Base-by-base conservation (phyloP, 495 filamentous ascomycete genomes). In the Aspergillus bertholletiae region DNA sequence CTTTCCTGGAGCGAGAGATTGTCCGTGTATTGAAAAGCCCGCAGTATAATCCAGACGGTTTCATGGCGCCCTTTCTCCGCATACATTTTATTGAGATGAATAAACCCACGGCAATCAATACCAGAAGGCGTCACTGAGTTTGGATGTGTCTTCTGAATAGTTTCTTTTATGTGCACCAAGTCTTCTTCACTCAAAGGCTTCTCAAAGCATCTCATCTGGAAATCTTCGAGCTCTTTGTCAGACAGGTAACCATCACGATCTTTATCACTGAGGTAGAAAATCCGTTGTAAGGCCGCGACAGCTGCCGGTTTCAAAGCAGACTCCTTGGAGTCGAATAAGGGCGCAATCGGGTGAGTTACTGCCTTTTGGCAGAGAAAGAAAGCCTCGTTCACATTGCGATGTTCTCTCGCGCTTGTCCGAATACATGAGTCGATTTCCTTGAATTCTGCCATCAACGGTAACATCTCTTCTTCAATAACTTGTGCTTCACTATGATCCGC, bases 401-500 rank as follows among this genome's bases (percentile, higher is more conserved):
- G 89, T 65, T 98, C 92, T 58, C 91, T 85, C 21, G 95, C 94
- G 68, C 93, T 97, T 1, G 92, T 90, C 46, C 94, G 83, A 66
- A 98, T 96, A 69, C 94, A 97, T 1, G 92, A 95, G 63, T 98
- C 94, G 45, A 98, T 96, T 71, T 98, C 94, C 67, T 96, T 94
- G 77, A 97, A 98, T 70, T 98, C 94, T 40, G 88, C 84, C 94
- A 98, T 97, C 59, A 97, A 85, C 3, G 94, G 95, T 47, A 98
- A 76, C 95, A 98, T 98, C 74, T 98, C 94, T 64, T 97, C 92
- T 62, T 93, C 88, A 11, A 96, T 80, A 12, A 96, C 88, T 66
- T 95, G 88, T 1, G 88, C 75, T 47, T 88, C 90, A 49, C 75
- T 85, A 40, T 84, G 84, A 61, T 82, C 82, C 21, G 78, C 78